phyloP scores from a whole-genome alignment of 108 stramenopile genomes.

The Skeletonema costatum region DNA sequence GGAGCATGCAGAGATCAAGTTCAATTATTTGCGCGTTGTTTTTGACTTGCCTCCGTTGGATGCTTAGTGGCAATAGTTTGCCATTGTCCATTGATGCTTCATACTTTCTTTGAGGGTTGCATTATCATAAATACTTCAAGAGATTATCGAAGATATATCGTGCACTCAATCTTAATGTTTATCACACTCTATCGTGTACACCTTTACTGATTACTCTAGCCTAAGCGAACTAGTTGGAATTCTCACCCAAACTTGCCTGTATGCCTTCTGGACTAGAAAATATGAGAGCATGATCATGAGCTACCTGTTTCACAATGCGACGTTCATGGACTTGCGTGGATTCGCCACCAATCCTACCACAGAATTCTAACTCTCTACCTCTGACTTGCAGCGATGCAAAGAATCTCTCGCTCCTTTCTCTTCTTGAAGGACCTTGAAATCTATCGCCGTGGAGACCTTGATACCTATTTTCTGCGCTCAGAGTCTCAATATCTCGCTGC shows the following conservation, averaged over 20 bases:
- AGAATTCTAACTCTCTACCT: slow-evolving; percentile 9
- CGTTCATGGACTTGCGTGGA: slow-evolving; percentile 49
- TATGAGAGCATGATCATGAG: slow-evolving; percentile 78
- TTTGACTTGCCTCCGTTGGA: slow-evolving; percentile 11
- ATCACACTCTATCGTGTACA: too few species aligned
- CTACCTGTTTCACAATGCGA: slow-evolving; percentile 56
- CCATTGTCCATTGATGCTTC: neutral
- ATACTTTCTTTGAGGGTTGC: neutral
- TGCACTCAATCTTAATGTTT: too few species aligned
- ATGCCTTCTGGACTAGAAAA: slow-evolving; percentile 67
- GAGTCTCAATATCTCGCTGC: slow-evolving; percentile 50
- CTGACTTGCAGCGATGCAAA: slow-evolving; percentile 39
- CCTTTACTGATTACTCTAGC: too few species aligned
- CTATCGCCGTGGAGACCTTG: slow-evolving; percentile 19
- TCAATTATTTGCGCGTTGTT: neutral
- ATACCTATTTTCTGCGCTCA: slow-evolving; percentile 1
- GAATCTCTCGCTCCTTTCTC: slow-evolving; percentile 60
- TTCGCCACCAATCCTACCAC: slow-evolving; percentile 21
- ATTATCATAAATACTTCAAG: too few species aligned
- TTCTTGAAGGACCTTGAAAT: slow-evolving; percentile 69
- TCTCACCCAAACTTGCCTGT: slow-evolving; percentile 48
- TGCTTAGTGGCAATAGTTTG: neutral
- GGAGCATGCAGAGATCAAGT: neutral
- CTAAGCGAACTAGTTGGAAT: too few species aligned
- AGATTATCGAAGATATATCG: too few species aligned